Conservation (phyloP, 2,329 filamentous ascomycete species). For the Hansfordia pulvinata region DNA sequence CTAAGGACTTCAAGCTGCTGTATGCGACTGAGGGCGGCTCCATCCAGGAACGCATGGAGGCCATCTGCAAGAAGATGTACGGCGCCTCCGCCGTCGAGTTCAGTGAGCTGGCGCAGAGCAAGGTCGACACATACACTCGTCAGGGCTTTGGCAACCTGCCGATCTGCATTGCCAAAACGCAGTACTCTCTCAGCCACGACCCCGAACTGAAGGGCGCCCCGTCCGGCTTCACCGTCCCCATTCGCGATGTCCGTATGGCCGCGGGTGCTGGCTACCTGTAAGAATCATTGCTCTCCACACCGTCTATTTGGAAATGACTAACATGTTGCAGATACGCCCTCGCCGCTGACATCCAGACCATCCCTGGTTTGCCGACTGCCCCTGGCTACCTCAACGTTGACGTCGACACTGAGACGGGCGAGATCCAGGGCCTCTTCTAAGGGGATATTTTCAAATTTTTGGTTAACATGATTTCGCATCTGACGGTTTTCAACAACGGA, state of each 20-base stretch:
- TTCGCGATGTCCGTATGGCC: slow-evolving; percentile 85
- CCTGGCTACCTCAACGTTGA: slow-evolving; percentile 94
- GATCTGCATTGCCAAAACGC: slow-evolving; percentile 96
- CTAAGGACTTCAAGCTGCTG: slow-evolving; percentile 77
- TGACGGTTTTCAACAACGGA: no score
- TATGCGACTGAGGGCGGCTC: slow-evolving; percentile 62
- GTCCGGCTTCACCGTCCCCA: slow-evolving; percentile 85
- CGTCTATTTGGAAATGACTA: slow-evolving; percentile 11
- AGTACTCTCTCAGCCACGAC: slow-evolving; percentile 92
- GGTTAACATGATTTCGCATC: no score
- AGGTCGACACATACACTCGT: slow-evolving; percentile 86
- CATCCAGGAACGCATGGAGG: slow-evolving; percentile 81
- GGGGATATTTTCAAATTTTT: no score
- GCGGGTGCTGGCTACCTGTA: slow-evolving; percentile 86
- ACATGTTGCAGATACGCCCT: slow-evolving; percentile 58
- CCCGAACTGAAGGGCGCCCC: slow-evolving; percentile 89
- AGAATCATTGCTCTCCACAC: slow-evolving; percentile 20
- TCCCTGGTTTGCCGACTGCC: slow-evolving; percentile 86
- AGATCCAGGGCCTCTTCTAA: slow-evolving; percentile 84
- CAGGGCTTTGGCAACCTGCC: slow-evolving; percentile 89
- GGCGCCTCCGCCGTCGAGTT: slow-evolving; percentile 83
- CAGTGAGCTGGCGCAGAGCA: slow-evolving; percentile 85
- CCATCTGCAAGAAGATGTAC: slow-evolving; percentile 88
- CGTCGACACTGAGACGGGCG: slow-evolving; percentile 66
- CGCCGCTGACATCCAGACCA: slow-evolving; percentile 96